phyloP scores from a whole-genome alignment of 2,329 filamentous ascomycete genomes.

The Penicillium sumatraense region DNA sequence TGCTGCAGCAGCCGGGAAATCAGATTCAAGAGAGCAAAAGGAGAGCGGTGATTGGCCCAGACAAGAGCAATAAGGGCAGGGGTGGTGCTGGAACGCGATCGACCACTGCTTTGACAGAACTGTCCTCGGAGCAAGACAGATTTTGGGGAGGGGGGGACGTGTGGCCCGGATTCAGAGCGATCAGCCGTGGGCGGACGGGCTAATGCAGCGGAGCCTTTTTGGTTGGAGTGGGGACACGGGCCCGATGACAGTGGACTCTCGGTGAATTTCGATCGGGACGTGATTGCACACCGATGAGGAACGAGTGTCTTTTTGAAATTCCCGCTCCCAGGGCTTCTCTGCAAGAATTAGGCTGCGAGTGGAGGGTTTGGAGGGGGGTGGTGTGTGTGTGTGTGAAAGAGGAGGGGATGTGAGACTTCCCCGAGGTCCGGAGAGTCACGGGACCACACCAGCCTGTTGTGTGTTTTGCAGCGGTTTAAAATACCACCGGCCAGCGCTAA shows the following conservation, averaged over 20 bases:
- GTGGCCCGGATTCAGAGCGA: slow-evolving; percentile 32
- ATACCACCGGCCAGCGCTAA: no score
- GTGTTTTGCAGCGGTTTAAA: no score
- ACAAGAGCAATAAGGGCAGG: slow-evolving; percentile 13
- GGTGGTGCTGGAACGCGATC: slow-evolving; percentile 21
- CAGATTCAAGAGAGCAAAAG: slow-evolving; percentile 12
- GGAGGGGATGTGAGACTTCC: no score
- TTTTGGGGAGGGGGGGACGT: slow-evolving; percentile 22
- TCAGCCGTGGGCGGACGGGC: slow-evolving; percentile 31
- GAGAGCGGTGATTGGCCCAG: slow-evolving; percentile 2
- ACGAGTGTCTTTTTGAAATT: not conserved
- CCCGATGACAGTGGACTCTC: slow-evolving; percentile 13
- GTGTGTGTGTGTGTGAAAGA: not conserved
- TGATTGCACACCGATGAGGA: slow-evolving; percentile 1
- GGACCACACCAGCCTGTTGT: not conserved
- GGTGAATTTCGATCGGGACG: slow-evolving; percentile 4
- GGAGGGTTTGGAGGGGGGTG: not conserved
- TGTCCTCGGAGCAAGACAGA: slow-evolving; percentile 25
- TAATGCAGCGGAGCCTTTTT: slow-evolving; percentile 34
- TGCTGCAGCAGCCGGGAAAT: slow-evolving; percentile 3
- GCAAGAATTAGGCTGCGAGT: not conserved
- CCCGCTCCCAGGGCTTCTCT: not conserved
- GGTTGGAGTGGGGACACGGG: slow-evolving; percentile 25
- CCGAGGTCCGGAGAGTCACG: not conserved
- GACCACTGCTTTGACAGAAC: slow-evolving; percentile 18